Evolutionary conservation across 2,329 filamentous ascomycete species (phyloP), one percentile per base, ranked within the genome.

Genomic region (Atkinsonella hypoxylon): DNA sequence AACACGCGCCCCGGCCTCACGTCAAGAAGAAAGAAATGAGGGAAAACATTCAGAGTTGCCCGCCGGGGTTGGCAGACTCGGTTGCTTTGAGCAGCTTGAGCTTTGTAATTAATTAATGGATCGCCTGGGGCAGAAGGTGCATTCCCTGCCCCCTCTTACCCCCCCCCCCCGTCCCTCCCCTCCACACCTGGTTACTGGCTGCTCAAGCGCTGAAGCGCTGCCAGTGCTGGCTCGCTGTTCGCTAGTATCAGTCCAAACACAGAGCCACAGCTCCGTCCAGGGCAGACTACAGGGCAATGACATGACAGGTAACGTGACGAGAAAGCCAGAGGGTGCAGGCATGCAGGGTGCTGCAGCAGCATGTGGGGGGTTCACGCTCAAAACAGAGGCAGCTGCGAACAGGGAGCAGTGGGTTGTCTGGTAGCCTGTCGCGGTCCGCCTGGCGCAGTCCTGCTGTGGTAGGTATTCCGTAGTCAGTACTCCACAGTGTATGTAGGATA

Each of bases 221-320:
- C n/a, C 43, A 45, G 26, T 12, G 30, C 44, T 34, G 44, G 44
- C 34, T 20, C 44, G 31, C 34, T 45, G 31, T 17, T 34, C 31
- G 30, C n/a, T n/a, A n/a, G n/a, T n/a, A n/a, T n/a, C 43, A 40
- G 39, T n/a, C n/a, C 17, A n/a, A 17, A n/a, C 39, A 46, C 17
- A 26, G 11, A 36, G 15, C 22, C 44, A 46, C 20, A 17, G 45
- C 31, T 38, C 41, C 41, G 26, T 34, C 45, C 32, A 38, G 18
- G 18, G 45, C 32, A 6, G 17, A 6, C 22, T n/a, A n/a, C n/a
- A n/a, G n/a, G n/a, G 20, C 11, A 20, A 32, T 31, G 31, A 32
- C 26, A 40, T 26, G 47, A 22, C 38, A 49, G 45, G 47, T 48
- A 48, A 48, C 47, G 47, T 48, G 47, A 48, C 47, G 39, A 42